Percentiles rank a stretch among this genome's conserved stretches.
These are phyloP conservation scores for Mucor plumbeus DNA, from an alignment of 371 early-diverging fungal genomes.

Conservation along the genomic window DNA sequence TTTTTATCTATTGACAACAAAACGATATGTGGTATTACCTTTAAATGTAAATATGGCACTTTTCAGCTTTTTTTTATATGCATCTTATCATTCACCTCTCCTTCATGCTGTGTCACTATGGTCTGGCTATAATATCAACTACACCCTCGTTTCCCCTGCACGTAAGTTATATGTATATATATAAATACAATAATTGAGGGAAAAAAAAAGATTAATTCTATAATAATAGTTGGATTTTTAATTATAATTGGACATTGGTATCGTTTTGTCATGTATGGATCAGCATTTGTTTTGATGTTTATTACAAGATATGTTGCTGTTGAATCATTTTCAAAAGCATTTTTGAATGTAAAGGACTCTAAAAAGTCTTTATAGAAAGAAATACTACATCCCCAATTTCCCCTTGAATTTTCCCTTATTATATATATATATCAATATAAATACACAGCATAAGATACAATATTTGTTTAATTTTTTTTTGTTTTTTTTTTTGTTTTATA, in stretches of 20 bases:
- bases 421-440: not conserved
- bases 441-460: not conserved
- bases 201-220: not conserved
- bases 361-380: not conserved
- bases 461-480: slow-evolving; percentile 12
- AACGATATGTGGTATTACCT: slow-evolving; percentile 56
- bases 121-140: slow-evolving; percentile 63
- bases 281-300: slow-evolving; percentile 36
- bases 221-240: slow-evolving; percentile 32
- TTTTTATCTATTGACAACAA: slow-evolving; percentile 54
- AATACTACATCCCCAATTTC: not conserved
- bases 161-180: slow-evolving; percentile 13
- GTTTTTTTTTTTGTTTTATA: slow-evolving; percentile 8
- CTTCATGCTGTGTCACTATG: slow-evolving; percentile 52
- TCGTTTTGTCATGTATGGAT: slow-evolving; percentile 36
- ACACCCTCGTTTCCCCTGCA: slow-evolving; percentile 60
- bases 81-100: slow-evolving; percentile 59
- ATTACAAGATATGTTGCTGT: slow-evolving; percentile 9
- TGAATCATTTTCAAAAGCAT: not conserved
- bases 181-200: not conserved
- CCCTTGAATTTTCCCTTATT: slow-evolving; percentile 5
- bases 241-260: slow-evolving; percentile 44
- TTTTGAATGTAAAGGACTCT: slow-evolving; percentile 4
- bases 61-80: slow-evolving; percentile 59
- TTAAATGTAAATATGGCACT: slow-evolving; percentile 52